Evolutionary conservation across 495 filamentous ascomycete species (phyloP).

Genomic region (Aspergillus cristatus): DNA sequence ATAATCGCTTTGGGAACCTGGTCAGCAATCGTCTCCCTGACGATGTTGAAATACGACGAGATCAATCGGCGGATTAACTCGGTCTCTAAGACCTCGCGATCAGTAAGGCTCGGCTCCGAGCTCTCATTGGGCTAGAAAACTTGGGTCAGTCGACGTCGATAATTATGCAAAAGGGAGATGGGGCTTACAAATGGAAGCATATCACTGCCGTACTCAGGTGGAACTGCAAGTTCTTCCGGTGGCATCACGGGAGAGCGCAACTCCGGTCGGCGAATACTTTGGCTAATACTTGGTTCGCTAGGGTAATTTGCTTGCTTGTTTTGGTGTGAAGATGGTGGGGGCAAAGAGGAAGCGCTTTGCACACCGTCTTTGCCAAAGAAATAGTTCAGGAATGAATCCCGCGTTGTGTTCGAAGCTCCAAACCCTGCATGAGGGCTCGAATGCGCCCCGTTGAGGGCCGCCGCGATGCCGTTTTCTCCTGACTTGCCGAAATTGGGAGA

Average conservation of each 20-base stretch:
- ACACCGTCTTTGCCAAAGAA: constrained; percentile 93
- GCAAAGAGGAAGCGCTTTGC: constrained; percentile 25
- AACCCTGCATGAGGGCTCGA: constrained; percentile 55
- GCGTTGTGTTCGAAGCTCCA: constrained; percentile 42
- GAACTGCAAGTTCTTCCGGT: constrained; percentile 31
- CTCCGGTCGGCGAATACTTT: constrained; percentile 72
- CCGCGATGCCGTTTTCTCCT: constrained; percentile 49
- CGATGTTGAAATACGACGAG: constrained; percentile 96
- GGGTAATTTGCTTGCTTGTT: constrained; percentile 62
- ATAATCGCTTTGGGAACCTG: constrained; percentile 98
- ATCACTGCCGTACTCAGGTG: constrained; percentile 39
- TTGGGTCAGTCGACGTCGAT: constrained; percentile 17
- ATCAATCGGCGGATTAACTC: constrained; percentile 95
- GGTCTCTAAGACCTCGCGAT: constrained; percentile 92
- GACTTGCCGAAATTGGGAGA: constrained; percentile 67
- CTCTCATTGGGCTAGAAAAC: constrained; percentile 34
- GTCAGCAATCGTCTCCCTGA: constrained; percentile 92
- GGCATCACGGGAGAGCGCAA: constrained; percentile 32
- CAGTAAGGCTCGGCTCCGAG: constrained; percentile 75
- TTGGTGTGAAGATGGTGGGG: constrained; percentile 29
- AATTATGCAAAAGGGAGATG: neutral
- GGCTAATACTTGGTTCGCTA: constrained; percentile 70
- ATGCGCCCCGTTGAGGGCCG: constrained; percentile 58
- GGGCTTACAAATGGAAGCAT: constrained; percentile 51
- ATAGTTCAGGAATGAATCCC: constrained; percentile 93